Conservation (phyloP, 148 eudicot genomes). For the Gaultheria prostrata region DNA sequence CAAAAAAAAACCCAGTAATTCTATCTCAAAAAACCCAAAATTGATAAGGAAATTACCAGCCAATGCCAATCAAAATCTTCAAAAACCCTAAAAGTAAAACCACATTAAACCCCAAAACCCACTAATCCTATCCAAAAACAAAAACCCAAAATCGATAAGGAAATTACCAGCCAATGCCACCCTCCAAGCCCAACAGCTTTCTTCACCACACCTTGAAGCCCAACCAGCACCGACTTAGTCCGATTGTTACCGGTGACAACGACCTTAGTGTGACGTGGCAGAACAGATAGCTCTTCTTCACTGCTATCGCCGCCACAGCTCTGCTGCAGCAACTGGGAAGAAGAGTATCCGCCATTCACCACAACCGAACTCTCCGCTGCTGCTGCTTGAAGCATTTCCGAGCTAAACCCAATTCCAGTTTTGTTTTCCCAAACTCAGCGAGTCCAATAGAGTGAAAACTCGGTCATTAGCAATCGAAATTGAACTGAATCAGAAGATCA, state of each 20-base stretch:
- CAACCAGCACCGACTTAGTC: conserved; percentile 74
- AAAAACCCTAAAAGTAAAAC: conserved; percentile 7
- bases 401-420: too few species aligned
- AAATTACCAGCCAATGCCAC: conserved; percentile 85
- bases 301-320: conserved; percentile 52
- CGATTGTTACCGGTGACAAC: conserved; percentile 74
- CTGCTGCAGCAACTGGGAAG: conserved; percentile 24
- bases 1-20: background rate
- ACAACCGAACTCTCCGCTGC: conserved; percentile 32
- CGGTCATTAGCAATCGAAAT: conserved; percentile 3
- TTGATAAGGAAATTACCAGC: background rate
- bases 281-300: conserved; percentile 66
- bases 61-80: background rate
- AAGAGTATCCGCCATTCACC: conserved; percentile 34
- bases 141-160: background rate
- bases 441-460: conserved; percentile 14
- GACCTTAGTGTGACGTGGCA: conserved; percentile 73
- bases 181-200: conserved; percentile 84
- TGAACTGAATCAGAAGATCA: conserved; percentile 26
- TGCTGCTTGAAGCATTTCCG: conserved; percentile 38
- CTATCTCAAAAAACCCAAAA: background rate
- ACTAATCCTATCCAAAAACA: background rate
- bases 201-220: conserved; percentile 72
- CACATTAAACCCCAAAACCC: background rate
- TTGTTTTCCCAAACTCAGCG: background rate